Base-by-base conservation (phyloP, 768 basidiomycete genomes). In the Auriculariales sp. region DNA sequence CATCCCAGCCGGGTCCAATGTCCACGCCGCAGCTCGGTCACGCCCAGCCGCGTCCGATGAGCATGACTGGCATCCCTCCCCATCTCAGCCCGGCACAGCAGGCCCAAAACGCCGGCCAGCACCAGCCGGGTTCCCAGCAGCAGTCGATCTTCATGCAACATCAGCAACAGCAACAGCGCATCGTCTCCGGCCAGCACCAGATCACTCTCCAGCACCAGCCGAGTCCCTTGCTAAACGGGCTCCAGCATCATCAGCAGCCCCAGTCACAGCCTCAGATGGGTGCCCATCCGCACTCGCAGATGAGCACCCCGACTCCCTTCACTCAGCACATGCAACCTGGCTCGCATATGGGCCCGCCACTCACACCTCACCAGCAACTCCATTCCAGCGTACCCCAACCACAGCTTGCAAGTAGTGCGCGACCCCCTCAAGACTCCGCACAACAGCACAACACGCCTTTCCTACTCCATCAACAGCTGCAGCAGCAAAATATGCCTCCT, bases 91-190 rank as follows among this genome's bases (percentile, higher is more conserved):
- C 29, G 12, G 31, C 22, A 34, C 19, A 24, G 22, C 39, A 44
- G n/a, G 39, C 39, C 31, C 15, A 7, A 32, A 15, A 7, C 31
- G 31, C 33, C 33, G 17, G 11, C 33, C 11, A 11, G 17, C 7
- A 9, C 24, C 39, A 17, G 24, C 17, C 11, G 39, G 7, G 7
- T 19, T 7, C 39, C 39, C 7, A 25, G 9, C 39, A 44, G 19
- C 39, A 17, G 17, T 19, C n/a, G 17, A 44, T 19, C 10, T 19
- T 19, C 9, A 9, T 17, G 10, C 39, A 44, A 19, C 64, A 59
- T 36, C 66, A 68, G 56, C 58, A 61, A 14, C 62, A 57, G 22
- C 65, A 64, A 45, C 64, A 65, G 57, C 61, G 35, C 35, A n/a
- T 22, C 5, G 35, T 36, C 35, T 36, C 35, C 35, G 35, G n/a